A percentile compares a stretch with the other conserved stretches of the same genome.
Evolutionary conservation across 768 basidiomycete genomes (phyloP).

Genomic region (Hygrophoropsis aurantiaca): DNA sequence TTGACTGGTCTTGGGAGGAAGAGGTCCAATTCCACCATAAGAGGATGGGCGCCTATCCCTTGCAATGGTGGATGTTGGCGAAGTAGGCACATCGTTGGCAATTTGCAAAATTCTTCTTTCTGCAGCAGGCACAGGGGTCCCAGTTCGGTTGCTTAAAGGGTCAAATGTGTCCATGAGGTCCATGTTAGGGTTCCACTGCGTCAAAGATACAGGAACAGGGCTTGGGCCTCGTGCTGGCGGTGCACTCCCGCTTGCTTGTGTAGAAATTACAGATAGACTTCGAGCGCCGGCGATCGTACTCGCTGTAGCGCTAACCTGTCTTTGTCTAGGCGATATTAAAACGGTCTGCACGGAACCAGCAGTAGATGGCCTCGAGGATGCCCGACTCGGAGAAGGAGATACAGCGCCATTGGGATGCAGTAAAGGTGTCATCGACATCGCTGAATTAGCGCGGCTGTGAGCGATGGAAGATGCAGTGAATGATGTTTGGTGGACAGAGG

Average conservation of each 20-base stretch:
- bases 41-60: not conserved
- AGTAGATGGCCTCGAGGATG: conserved; percentile 44
- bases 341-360: conserved; percentile 39
- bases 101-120: conserved; percentile 29
- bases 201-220: conserved; percentile 3
- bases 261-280: conserved; percentile 21
- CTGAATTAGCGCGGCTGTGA: conserved; percentile 25
- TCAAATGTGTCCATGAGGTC: conserved; percentile 19
- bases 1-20: not conserved
- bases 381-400: conserved; percentile 5
- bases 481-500: conserved; percentile 17
- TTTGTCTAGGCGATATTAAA: conserved; percentile 15
- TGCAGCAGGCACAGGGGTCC: conserved; percentile 16
- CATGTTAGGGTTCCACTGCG: conserved; percentile 15
- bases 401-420: conserved; percentile 9
- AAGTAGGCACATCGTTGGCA: conserved; percentile 20
- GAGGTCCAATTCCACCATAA: not conserved
- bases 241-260: conserved; percentile 9
- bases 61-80: conserved; percentile 14
- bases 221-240: conserved; percentile 6
- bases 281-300: conserved; percentile 10
- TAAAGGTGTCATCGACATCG: conserved; percentile 21
- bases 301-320: conserved; percentile 5
- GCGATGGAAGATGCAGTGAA: conserved; percentile 8
- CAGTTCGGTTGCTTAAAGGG: conserved; percentile 12